A percentile compares a stretch with the other conserved stretches of the same genome.
Evolutionary conservation across 2,329 filamentous ascomycete genomes (phyloP).

Genomic region (Claviceps digitariae): DNA sequence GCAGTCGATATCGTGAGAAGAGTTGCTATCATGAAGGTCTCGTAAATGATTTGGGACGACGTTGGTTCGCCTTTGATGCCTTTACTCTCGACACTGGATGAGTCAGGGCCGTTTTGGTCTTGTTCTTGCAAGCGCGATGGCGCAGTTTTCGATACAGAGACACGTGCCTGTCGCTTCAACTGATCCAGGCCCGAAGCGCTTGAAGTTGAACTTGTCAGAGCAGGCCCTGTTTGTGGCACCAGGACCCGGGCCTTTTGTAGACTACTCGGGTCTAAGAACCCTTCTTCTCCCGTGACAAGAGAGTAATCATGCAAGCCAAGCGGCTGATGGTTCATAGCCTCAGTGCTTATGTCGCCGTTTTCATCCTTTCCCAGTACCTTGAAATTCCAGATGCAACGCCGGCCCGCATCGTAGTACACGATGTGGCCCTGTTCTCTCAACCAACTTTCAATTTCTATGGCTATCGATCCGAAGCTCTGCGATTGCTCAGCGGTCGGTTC

Average conservation of each 20-base stretch:
- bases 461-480: conserved; percentile 30
- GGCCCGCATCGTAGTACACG: conserved; percentile 36
- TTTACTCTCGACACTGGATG: conserved; percentile 14
- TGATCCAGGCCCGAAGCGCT: conserved; percentile 26
- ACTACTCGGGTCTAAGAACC: conserved; percentile 33
- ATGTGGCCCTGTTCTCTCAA: conserved; percentile 40
- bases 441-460: conserved; percentile 36
- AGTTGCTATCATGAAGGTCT: conserved; percentile 39
- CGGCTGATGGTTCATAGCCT: conserved; percentile 21
- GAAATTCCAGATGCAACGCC: conserved; percentile 43
- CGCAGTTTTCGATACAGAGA: conserved; percentile 6
- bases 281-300: conserved; percentile 34
- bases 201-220: conserved; percentile 33
- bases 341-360: conserved; percentile 11
- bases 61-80: conserved; percentile 7
- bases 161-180: conserved; percentile 13
- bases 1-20: conserved; percentile 34
- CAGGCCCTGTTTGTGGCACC: conserved; percentile 27
- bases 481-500: conserved; percentile 31
- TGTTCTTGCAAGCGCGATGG: conserved; percentile 11
- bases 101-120: conserved; percentile 16
- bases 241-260: conserved; percentile 31
- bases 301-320: conserved; percentile 31
- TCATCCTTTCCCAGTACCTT: conserved; percentile 31
- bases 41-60: conserved; percentile 31